These are phyloP conservation scores for Volvox reticuliferus DNA, from an alignment of 139 green algal genomes.

Conservation along the genomic window DNA sequence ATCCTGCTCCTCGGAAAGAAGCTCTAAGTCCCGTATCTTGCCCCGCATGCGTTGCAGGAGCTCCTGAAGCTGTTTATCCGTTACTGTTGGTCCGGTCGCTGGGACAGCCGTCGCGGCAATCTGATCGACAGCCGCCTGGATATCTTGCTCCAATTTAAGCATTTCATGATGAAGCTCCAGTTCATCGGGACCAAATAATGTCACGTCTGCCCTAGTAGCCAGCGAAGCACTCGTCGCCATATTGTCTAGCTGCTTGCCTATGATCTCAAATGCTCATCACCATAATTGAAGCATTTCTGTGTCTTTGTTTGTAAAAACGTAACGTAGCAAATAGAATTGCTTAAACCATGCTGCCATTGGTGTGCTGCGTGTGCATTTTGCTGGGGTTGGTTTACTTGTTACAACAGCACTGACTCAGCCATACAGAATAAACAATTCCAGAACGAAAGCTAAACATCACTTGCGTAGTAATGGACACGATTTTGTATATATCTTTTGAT, in stretches of 20 bases:
- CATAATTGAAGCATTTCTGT: too few species aligned
- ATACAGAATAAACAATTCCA: too few species aligned
- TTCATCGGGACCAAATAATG: slow-evolving; percentile 14
- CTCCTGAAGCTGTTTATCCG: slow-evolving; percentile 55
- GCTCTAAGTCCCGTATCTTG: slow-evolving; percentile 72
- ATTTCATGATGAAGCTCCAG: neutral
- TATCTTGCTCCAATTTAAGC: slow-evolving; percentile 14
- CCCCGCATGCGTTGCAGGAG: slow-evolving; percentile 56
- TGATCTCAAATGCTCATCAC: too few species aligned
- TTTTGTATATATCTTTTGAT: too few species aligned
- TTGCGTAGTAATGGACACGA: too few species aligned
- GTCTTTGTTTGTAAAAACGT: too few species aligned
- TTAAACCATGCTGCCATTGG: too few species aligned
- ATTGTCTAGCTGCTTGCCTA: neutral
- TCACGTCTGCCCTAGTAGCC: neutral
- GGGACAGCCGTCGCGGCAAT: neutral
- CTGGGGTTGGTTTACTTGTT: too few species aligned
- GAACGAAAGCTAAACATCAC: too few species aligned
- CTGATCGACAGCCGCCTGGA: slow-evolving; percentile 7
- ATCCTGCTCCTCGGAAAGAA: slow-evolving; percentile 85
- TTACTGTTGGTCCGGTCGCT: neutral
- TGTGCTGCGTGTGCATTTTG: too few species aligned
- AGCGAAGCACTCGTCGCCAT: slow-evolving; percentile 1
- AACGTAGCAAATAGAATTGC: too few species aligned
- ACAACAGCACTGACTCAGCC: too few species aligned